Conservation (phyloP, 164 flowering plant genomes). For the Nelumbo lutea region DNA sequence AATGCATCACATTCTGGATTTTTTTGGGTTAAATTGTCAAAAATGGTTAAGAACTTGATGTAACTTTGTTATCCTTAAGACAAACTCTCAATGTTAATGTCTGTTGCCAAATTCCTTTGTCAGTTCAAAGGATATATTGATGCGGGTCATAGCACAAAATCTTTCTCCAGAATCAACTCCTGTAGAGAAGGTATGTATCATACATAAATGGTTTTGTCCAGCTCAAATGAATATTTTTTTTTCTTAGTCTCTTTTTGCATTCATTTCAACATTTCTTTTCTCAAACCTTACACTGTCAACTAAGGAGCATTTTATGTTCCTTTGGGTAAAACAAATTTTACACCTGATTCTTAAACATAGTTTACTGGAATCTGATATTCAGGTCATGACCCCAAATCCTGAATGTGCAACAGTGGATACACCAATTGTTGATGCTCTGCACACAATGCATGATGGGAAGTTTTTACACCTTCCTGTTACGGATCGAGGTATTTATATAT, state of each 20-base stretch:
- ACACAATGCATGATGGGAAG: conserved; percentile 96
- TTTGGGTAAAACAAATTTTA: neutral
- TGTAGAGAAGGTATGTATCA: conserved; percentile 71
- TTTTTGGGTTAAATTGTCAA: neutral
- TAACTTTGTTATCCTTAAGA: neutral
- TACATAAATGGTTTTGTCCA: neutral
- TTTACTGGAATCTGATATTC: conserved; percentile 15
- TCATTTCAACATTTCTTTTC: neutral
- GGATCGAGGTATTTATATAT: conserved; percentile 56
- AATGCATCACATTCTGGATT: neutral
- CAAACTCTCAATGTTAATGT: neutral
- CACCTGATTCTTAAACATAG: conserved; percentile 2
- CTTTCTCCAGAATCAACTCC: conserved; percentile 68
- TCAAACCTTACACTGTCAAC: neutral
- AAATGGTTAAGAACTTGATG: neutral
- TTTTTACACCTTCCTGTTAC: conserved; percentile 96
- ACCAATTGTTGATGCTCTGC: conserved; percentile 96
- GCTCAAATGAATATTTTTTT: neutral
- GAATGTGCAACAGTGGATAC: conserved; percentile 94
- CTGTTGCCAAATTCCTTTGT: conserved; percentile 4
- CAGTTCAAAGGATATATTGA: conserved; percentile 93
- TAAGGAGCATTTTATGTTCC: neutral
- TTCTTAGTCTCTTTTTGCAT: neutral
- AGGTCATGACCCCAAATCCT: conserved; percentile 99
- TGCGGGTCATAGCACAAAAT: conserved; percentile 88